A percentile compares a stretch with the other conserved stretches of the same genome.
phyloP scores from a whole-genome alignment of 2,329 filamentous ascomycete genomes.

The Sporothrix phasma region DNA sequence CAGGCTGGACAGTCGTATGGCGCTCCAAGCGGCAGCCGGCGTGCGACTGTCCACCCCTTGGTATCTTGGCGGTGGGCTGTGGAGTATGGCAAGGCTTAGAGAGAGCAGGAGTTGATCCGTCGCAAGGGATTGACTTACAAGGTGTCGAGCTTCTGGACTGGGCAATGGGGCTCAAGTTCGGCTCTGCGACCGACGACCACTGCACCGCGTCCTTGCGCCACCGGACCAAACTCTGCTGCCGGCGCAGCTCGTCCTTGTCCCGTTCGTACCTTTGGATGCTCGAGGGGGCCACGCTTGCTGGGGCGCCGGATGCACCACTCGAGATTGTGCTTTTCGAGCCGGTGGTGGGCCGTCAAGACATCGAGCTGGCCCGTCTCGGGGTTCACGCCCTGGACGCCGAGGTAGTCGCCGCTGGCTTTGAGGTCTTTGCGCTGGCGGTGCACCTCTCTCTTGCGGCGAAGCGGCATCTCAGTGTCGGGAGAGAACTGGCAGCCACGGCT shows the following conservation, averaged over 20 bases:
- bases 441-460: constrained; percentile 28
- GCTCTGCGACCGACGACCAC: constrained; percentile 44
- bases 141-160: constrained; percentile 29
- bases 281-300: constrained; percentile 27
- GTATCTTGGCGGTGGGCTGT: not conserved
- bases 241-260: constrained; percentile 30
- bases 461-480: constrained; percentile 19
- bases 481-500: not conserved
- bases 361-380: constrained; percentile 45
- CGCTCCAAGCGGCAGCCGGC: not conserved
- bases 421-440: constrained; percentile 36
- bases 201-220: constrained; percentile 38
- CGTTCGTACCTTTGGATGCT: constrained; percentile 35
- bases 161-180: constrained; percentile 39
- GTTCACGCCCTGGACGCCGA: constrained; percentile 50
- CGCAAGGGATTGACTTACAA: not conserved
- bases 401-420: constrained; percentile 47
- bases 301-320: constrained; percentile 13
- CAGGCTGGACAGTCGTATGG: not conserved
- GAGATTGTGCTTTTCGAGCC: constrained; percentile 32
- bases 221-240: constrained; percentile 27
- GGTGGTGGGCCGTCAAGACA: constrained; percentile 38
- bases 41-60: not conserved
- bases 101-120: too few species aligned
- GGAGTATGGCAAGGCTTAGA: too few species aligned